Conservation (phyloP, 208 protist species). For the Kentomonas sorsogonicus region DNA sequence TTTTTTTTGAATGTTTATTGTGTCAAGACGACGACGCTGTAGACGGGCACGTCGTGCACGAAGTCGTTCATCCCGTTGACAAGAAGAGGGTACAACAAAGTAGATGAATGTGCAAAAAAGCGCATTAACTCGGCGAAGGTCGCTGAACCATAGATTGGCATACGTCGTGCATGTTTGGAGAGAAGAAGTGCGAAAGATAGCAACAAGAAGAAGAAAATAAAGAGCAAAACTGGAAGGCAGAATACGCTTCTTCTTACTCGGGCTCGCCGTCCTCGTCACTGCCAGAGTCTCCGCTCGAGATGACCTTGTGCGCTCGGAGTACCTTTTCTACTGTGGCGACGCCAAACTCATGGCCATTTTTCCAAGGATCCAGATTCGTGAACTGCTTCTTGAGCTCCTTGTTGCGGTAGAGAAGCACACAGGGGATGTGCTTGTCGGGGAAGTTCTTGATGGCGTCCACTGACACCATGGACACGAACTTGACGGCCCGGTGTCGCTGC, state of each 20-base stretch:
- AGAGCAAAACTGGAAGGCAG: background rate
- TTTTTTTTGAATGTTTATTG: too few relatives aligned
- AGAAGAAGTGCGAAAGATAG: background rate
- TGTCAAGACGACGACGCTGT: too few relatives aligned
- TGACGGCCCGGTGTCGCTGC: conserved; percentile 58
- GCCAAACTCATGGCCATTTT: conserved; percentile 24
- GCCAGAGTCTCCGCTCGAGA: conserved; percentile 27
- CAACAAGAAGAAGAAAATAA: conserved; percentile 13
- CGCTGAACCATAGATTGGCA: too few relatives aligned
- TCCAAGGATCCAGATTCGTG: conserved; percentile 62
- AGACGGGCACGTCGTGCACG: too few relatives aligned
- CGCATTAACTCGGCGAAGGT: too few relatives aligned
- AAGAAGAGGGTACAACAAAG: too few relatives aligned
- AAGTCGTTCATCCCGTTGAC: too few relatives aligned
- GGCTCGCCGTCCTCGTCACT: conserved; percentile 5
- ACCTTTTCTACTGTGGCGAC: conserved; percentile 45
- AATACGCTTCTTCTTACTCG: background rate
- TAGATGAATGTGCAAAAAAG: too few relatives aligned
- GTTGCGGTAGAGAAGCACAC: conserved; percentile 76
- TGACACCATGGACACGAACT: conserved; percentile 82
- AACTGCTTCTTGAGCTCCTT: conserved; percentile 63
- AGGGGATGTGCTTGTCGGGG: conserved; percentile 69
- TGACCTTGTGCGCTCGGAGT: conserved; percentile 36
- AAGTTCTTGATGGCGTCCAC: conserved; percentile 78
- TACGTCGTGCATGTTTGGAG: too few relatives aligned